phyloP scores from a whole-genome alignment of 148 eudicot genomes.

The Heliamphora exappendiculata region DNA sequence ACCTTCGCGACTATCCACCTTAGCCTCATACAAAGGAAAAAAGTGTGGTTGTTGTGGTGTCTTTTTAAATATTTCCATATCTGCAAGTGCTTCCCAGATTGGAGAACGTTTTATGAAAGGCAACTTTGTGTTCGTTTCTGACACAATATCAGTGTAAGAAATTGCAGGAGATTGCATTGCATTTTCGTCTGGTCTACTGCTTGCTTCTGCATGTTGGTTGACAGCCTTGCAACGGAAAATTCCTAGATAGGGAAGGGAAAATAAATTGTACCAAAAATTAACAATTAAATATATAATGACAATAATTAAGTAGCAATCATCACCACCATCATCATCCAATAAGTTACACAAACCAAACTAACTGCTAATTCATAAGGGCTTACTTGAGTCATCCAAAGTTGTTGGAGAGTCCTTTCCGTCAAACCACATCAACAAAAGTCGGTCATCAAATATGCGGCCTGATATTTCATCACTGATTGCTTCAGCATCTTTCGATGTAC shows the following conservation, averaged over 20 bases:
- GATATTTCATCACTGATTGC: background rate
- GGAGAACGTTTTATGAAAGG: conserved; percentile 6
- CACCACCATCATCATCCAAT: background rate
- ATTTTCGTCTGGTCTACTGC: conserved; percentile 5
- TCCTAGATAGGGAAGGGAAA: background rate
- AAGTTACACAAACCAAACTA: no score
- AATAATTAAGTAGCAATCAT: background rate
- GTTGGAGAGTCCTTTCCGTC: background rate
- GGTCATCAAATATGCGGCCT: background rate
- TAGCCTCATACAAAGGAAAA: background rate
- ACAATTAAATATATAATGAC: background rate
- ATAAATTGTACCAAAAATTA: background rate
- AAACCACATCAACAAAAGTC: conserved; percentile 5
- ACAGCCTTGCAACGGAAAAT: background rate
- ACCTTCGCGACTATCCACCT: conserved; percentile 7
- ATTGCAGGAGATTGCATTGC: background rate
- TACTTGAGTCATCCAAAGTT: conserved; percentile 6
- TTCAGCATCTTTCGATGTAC: background rate
- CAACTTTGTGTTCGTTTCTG: background rate
- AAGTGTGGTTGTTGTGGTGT: conserved; percentile 11
- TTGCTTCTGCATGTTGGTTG: background rate
- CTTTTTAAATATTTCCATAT: conserved; percentile 6
- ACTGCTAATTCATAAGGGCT: background rate
- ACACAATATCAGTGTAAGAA: background rate
- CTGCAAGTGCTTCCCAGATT: background rate